Evolutionary conservation across 306 rosid species (phyloP).

Genomic region (Pyrus pyrifolia): DNA sequence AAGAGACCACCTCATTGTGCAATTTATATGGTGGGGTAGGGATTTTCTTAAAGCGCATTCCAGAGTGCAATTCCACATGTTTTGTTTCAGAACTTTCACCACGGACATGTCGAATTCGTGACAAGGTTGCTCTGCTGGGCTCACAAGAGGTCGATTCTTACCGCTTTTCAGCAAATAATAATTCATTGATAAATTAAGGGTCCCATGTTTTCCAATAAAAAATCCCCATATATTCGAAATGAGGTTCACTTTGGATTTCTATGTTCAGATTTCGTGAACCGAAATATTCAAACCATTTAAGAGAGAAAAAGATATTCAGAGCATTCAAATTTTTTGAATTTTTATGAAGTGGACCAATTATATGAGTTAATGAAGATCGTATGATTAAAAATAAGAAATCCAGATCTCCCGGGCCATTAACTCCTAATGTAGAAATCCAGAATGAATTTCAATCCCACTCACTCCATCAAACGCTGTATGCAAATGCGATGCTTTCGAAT

Average conservation of each 20-base stretch:
- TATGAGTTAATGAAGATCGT: fast-evolving
- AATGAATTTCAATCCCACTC: no score
- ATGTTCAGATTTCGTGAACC: no score
- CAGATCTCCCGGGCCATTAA: fast-evolving
- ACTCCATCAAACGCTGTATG: background rate
- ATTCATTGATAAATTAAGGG: background rate
- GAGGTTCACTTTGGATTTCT: no score
- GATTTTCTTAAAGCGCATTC: background rate
- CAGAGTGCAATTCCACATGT: background rate
- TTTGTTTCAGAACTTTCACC: background rate
- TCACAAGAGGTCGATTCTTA: background rate
- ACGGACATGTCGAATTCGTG: background rate
- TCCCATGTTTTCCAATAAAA: background rate
- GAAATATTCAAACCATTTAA: no score
- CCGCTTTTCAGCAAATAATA: background rate
- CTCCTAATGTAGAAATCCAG: fast-evolving
- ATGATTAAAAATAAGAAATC: fast-evolving
- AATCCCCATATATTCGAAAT: no score
- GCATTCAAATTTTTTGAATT: fast-evolving
- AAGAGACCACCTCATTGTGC: background rate
- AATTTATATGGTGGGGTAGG: background rate
- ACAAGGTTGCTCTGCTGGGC: background rate
- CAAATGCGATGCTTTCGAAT: background rate
- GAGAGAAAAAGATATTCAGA: no score
- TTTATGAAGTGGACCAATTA: fast-evolving